A percentile compares a stretch with the other conserved stretches of the same genome.
Conservation (phyloP, 2,329 filamentous ascomycete species). For the Calycina herbarum region DNA sequence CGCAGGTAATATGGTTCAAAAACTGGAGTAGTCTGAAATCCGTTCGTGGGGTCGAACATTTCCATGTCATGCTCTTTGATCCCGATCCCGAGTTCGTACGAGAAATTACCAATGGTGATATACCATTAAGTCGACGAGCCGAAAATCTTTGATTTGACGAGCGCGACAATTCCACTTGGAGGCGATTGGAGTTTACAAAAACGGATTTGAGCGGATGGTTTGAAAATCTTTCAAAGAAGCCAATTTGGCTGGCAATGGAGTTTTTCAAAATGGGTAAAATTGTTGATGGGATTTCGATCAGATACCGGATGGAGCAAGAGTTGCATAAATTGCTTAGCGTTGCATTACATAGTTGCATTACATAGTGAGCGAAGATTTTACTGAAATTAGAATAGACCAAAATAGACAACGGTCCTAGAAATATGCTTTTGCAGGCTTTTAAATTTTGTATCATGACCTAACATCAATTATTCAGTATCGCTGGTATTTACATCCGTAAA, state of each 20-base stretch:
- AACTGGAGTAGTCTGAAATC: constrained; percentile 88
- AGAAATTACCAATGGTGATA: constrained; percentile 71
- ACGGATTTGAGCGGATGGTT: too few species aligned
- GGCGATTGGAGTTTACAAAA: too few species aligned
- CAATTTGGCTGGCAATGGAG: not conserved
- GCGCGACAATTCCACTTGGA: not conserved
- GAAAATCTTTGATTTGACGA: not conserved
- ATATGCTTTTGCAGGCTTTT: too few species aligned
- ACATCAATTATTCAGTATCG: not conserved
- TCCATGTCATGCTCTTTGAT: constrained; percentile 88
- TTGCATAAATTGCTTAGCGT: not conserved
- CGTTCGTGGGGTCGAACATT: constrained; percentile 84
- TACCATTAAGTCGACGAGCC: constrained; percentile 57
- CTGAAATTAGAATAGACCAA: not conserved
- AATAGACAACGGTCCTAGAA: not conserved
- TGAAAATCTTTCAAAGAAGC: too few species aligned
- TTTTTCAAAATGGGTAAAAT: not conserved
- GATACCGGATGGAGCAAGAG: not conserved
- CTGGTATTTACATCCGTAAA: not conserved
- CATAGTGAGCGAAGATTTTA: not conserved
- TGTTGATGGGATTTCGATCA: not conserved
- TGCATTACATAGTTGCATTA: not conserved
- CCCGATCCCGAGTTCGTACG: constrained; percentile 69
- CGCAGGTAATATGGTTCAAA: constrained; percentile 74
- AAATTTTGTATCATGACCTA: not conserved